phyloP scores from a whole-genome alignment of 495 filamentous ascomycete species.

The Xanthoparmelia taractica region DNA sequence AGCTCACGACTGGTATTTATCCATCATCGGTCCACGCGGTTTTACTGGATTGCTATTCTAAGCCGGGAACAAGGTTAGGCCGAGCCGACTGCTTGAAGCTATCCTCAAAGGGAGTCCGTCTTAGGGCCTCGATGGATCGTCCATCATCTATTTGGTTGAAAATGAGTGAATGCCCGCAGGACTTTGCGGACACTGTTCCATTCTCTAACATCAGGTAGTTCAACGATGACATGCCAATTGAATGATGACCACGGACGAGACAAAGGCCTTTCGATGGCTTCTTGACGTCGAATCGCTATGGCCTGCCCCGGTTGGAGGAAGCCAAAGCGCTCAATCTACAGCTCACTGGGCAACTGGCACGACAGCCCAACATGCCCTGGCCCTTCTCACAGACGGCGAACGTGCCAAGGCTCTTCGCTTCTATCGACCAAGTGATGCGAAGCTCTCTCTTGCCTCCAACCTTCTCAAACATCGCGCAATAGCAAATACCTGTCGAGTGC shows the following conservation, averaged over 20 bases:
- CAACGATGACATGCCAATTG: background rate
- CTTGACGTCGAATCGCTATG: slow-evolving; percentile 26
- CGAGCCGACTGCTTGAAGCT: background rate
- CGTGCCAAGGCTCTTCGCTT: slow-evolving; percentile 45
- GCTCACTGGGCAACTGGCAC: slow-evolving; percentile 20
- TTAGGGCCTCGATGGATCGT: too few relatives aligned
- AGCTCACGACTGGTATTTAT: too few relatives aligned
- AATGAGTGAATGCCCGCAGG: too few relatives aligned
- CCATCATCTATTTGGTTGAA: too few relatives aligned
- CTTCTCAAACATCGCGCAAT: slow-evolving; percentile 75
- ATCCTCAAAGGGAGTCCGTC: too few relatives aligned
- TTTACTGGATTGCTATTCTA: too few relatives aligned
- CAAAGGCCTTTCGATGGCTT: slow-evolving; percentile 28
- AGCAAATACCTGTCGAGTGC: slow-evolving; percentile 49
- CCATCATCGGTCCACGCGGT: too few relatives aligned
- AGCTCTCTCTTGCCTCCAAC: slow-evolving; percentile 63
- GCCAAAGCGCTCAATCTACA: slow-evolving; percentile 5
- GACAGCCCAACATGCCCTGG: slow-evolving; percentile 49
- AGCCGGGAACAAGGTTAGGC: background rate
- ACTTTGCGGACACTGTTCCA: too few relatives aligned
- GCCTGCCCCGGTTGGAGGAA: slow-evolving; percentile 13
- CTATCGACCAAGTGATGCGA: slow-evolving; percentile 56
- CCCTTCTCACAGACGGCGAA: slow-evolving; percentile 48
- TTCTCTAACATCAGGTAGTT: background rate
- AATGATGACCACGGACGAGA: slow-evolving; percentile 2